Evolutionary conservation across 371 early-diverging fungal genomes (phyloP).

Genomic region (Syncephalastrum sp.): DNA sequence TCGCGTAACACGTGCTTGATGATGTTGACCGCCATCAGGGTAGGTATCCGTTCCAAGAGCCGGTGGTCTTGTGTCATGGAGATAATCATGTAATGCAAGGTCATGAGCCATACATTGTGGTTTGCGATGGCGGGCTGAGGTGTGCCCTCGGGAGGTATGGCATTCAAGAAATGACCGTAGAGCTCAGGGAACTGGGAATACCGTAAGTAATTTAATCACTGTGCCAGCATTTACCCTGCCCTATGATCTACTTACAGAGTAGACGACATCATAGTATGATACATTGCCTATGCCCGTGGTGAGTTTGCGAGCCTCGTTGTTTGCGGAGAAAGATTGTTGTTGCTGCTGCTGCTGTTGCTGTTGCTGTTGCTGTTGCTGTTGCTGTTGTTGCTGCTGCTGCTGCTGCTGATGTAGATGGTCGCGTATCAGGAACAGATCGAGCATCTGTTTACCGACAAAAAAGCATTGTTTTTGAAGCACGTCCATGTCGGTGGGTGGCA

Average conservation of each 20-base stretch:
- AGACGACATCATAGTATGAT: slow-evolving; percentile 44
- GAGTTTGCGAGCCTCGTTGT: not conserved
- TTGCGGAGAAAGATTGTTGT: not conserved
- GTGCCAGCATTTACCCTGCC: not conserved
- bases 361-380: slow-evolving; percentile 1
- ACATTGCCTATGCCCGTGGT: slow-evolving; percentile 22
- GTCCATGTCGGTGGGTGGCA: slow-evolving; percentile 27
- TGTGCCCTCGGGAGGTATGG: slow-evolving; percentile 14
- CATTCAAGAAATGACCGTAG: slow-evolving; percentile 46
- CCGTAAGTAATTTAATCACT: no score
- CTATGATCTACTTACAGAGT: slow-evolving; percentile 30
- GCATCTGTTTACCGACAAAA: slow-evolving; percentile 31
- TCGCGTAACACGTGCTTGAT: slow-evolving; percentile 48
- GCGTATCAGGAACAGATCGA: slow-evolving; percentile 38
- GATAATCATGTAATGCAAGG: slow-evolving; percentile 33
- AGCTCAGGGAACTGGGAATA: slow-evolving; percentile 41
- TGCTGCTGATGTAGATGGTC: slow-evolving; percentile 9
- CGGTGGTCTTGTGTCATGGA: slow-evolving; percentile 42
- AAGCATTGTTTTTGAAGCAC: slow-evolving; percentile 34
- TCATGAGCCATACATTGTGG: slow-evolving; percentile 43
- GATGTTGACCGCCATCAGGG: slow-evolving; percentile 45
- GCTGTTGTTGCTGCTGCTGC: not conserved
- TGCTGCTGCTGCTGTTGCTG: not conserved
- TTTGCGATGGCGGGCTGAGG: slow-evolving; percentile 39
- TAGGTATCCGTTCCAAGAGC: slow-evolving; percentile 40